These are phyloP conservation scores for Lasiosphaeris hirsuta DNA, from an alignment of 495 filamentous ascomycete species.

Conservation along the genomic window DNA sequence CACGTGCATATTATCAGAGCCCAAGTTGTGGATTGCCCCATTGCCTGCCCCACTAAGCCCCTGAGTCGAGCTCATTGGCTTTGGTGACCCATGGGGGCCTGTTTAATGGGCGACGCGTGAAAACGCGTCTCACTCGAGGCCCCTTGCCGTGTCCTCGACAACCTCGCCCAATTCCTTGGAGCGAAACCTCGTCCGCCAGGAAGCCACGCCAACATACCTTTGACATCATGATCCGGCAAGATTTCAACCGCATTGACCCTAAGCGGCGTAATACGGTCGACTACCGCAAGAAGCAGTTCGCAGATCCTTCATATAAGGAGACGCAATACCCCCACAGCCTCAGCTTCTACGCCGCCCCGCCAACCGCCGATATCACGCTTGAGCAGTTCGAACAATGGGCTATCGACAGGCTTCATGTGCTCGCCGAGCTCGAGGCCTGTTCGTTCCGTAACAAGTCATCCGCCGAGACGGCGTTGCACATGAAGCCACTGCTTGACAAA, in stretches of 20 bases:
- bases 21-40: too few relatives aligned
- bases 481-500: slow-evolving; percentile 78
- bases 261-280: slow-evolving; percentile 74
- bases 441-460: slow-evolving; percentile 86
- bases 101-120: slow-evolving; percentile 15
- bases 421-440: slow-evolving; percentile 93
- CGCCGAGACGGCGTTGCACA: slow-evolving; percentile 72
- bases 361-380: slow-evolving; percentile 90
- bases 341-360: slow-evolving; percentile 87
- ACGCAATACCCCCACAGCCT: slow-evolving; percentile 78
- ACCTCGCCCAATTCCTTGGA: background rate
- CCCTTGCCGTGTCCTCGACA: background rate
- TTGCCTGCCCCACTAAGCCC: too few relatives aligned
- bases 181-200: background rate
- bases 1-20: too few relatives aligned
- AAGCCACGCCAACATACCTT: background rate
- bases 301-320: slow-evolving; percentile 64
- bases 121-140: slow-evolving; percentile 7
- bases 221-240: slow-evolving; percentile 66
- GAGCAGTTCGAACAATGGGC: slow-evolving; percentile 99
- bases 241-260: slow-evolving; percentile 69
- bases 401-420: slow-evolving; percentile 86
- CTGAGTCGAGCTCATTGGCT: too few relatives aligned
- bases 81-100: background rate
- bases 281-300: slow-evolving; percentile 84